Conservation (phyloP, 306 rosid genomes). For the Malus fusca region DNA sequence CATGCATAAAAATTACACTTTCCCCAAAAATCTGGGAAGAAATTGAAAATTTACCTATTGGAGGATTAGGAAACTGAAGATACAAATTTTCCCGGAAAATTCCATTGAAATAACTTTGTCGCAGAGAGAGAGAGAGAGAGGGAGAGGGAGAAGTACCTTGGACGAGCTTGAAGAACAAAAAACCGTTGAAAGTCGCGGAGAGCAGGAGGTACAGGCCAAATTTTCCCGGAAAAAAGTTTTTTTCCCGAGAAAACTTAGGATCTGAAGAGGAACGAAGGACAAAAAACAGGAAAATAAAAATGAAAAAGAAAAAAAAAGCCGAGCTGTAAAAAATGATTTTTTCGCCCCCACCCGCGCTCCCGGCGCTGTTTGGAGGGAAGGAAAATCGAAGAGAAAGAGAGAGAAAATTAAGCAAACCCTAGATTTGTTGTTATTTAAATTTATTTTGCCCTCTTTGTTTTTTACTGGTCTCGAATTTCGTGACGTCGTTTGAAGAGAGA, state of each 20-base stretch:
- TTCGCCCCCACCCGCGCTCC: constrained; percentile 16
- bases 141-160: constrained; percentile 31
- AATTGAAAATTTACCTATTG: constrained; percentile 3
- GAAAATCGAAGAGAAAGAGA: constrained; percentile 24
- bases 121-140: neutral
- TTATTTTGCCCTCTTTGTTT: too few relatives aligned
- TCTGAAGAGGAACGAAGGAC: neutral
- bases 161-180: constrained; percentile 20
- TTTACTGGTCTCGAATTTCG: constrained; percentile 17
- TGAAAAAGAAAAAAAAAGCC: neutral
- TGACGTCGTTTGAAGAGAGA: neutral
- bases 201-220: constrained; percentile 24
- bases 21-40: neutral
- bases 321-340: constrained; percentile 4
- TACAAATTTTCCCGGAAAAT: neutral
- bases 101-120: neutral
- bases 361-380: constrained; percentile 63
- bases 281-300: neutral
- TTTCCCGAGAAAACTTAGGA: constrained; percentile 26
- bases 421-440: constrained; percentile 1
- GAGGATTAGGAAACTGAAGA: neutral
- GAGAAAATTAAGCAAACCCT: constrained; percentile 34
- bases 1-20: neutral
- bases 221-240: constrained; percentile 10
- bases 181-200: constrained; percentile 19